Evolutionary conservation across 2,329 filamentous ascomycete species (phyloP).

Genomic region (Endothia cerciana): DNA sequence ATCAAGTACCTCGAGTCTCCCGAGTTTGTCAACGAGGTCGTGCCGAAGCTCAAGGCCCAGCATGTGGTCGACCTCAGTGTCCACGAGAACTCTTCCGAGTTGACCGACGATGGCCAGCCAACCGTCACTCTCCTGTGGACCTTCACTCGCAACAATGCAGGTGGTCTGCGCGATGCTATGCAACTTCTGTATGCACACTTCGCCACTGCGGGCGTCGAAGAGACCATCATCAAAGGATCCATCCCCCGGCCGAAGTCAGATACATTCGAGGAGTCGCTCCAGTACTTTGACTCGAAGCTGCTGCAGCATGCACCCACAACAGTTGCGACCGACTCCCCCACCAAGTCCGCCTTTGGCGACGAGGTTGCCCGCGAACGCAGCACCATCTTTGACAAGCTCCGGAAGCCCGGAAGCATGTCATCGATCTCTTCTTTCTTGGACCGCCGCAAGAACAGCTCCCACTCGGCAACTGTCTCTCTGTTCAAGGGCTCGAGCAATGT

Average conservation of each 20-base stretch:
- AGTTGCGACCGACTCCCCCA: slow-evolving; percentile 83
- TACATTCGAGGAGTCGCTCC: slow-evolving; percentile 95
- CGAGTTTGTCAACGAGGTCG: slow-evolving; percentile 79
- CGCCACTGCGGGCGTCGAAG: slow-evolving; percentile 86
- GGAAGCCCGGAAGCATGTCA: slow-evolving; percentile 92
- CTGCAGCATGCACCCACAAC: slow-evolving; percentile 88
- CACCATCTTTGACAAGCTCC: slow-evolving; percentile 86
- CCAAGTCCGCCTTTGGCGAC: slow-evolving; percentile 81
- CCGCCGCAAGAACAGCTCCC: slow-evolving; percentile 90
- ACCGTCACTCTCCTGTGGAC: slow-evolving; percentile 71
- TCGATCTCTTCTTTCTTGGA: slow-evolving; percentile 96
- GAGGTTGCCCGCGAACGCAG: slow-evolving; percentile 79
- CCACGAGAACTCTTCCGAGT: slow-evolving; percentile 64
- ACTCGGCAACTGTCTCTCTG: slow-evolving; percentile 78
- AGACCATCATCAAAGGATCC: slow-evolving; percentile 85
- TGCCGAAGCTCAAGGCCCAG: slow-evolving; percentile 83
- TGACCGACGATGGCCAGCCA: slow-evolving; percentile 59
- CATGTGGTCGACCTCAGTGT: slow-evolving; percentile 89
- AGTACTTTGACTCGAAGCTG: slow-evolving; percentile 96
- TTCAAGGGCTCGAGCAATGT: slow-evolving; percentile 92
- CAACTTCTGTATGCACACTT: slow-evolving; percentile 89
- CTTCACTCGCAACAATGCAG: slow-evolving; percentile 96
- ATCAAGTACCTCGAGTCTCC: slow-evolving; percentile 80
- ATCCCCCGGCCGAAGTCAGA: slow-evolving; percentile 98
- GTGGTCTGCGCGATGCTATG: slow-evolving; percentile 91